phyloP scores from a whole-genome alignment of 1,139 yeast genomes.

The Casaregolazyma suthepensis region DNA sequence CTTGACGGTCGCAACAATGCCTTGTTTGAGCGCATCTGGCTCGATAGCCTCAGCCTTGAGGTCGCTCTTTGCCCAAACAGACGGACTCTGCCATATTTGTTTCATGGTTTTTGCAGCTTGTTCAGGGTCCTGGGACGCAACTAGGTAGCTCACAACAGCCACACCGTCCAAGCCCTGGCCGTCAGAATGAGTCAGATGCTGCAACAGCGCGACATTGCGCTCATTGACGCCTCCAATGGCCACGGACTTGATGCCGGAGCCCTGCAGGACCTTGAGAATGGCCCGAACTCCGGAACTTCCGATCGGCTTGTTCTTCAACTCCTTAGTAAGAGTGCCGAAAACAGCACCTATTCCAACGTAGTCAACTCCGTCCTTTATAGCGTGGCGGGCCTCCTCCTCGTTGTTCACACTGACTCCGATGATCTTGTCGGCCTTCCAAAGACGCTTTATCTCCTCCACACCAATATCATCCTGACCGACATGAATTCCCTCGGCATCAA shows the following conservation, averaged over 20 bases:
- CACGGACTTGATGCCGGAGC: slow-evolving; percentile 48
- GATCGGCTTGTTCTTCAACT: slow-evolving; percentile 44
- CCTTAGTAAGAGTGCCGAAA: slow-evolving; percentile 69
- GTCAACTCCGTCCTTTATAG: slow-evolving; percentile 56
- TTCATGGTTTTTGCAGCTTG: slow-evolving; percentile 41
- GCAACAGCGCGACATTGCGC: slow-evolving; percentile 51
- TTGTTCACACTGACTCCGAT: slow-evolving; percentile 73
- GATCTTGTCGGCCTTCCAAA: slow-evolving; percentile 69
- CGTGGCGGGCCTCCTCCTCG: slow-evolving; percentile 51
- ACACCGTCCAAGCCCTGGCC: slow-evolving; percentile 63
- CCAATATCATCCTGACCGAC: slow-evolving; percentile 91
- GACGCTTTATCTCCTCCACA: slow-evolving; percentile 49
- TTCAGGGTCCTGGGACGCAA: slow-evolving; percentile 60
- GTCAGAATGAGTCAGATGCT: slow-evolving; percentile 16
- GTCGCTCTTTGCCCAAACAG: not conserved
- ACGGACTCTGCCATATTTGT: slow-evolving; percentile 10
- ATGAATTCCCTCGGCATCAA: slow-evolving; percentile 89
- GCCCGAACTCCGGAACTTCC: slow-evolving; percentile 65
- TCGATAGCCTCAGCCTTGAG: not conserved
- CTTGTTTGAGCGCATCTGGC: not conserved
- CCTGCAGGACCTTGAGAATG: slow-evolving; percentile 46
- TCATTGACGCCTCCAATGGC: slow-evolving; percentile 86
- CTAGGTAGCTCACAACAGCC: slow-evolving; percentile 81
- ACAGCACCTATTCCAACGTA: slow-evolving; percentile 86
- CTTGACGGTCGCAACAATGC: slow-evolving; percentile 18